Evolutionary conservation across 1,284 basidiomycete species (phyloP).

Genomic region (Mycena sp.): DNA sequence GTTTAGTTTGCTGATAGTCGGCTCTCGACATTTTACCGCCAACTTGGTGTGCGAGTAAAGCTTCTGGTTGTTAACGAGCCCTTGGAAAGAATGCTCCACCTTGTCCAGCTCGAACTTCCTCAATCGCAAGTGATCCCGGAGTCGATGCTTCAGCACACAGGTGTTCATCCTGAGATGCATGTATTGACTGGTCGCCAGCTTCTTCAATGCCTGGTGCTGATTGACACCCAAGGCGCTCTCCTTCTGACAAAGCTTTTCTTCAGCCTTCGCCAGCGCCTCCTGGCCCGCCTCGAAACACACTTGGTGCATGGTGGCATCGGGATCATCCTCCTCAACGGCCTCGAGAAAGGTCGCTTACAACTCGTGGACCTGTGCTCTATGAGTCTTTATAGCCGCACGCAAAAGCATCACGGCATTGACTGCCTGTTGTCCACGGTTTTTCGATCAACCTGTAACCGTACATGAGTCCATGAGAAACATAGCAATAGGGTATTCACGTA

Average conservation of each 20-base stretch:
- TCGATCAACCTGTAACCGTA: neutral
- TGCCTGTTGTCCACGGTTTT: neutral
- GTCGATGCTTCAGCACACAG: neutral
- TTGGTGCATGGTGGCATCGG: neutral
- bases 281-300: neutral
- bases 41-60: constrained; percentile 1
- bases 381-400: neutral
- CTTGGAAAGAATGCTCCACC: neutral
- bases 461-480: neutral
- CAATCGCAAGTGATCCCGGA: neutral
- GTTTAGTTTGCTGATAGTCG: constrained; percentile 21
- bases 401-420: neutral
- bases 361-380: neutral
- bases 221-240: neutral
- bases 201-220: neutral
- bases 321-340: neutral
- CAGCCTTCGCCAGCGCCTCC: neutral
- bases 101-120: constrained; percentile 2
- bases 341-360: neutral
- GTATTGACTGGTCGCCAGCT: neutral
- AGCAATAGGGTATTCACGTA: neutral
- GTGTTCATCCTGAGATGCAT: neutral
- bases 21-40: constrained; percentile 9
- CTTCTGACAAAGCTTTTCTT: neutral
- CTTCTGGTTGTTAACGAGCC: neutral